Conservation (phyloP, 345 rosid species). For the Chamaenerion angustifolium region DNA sequence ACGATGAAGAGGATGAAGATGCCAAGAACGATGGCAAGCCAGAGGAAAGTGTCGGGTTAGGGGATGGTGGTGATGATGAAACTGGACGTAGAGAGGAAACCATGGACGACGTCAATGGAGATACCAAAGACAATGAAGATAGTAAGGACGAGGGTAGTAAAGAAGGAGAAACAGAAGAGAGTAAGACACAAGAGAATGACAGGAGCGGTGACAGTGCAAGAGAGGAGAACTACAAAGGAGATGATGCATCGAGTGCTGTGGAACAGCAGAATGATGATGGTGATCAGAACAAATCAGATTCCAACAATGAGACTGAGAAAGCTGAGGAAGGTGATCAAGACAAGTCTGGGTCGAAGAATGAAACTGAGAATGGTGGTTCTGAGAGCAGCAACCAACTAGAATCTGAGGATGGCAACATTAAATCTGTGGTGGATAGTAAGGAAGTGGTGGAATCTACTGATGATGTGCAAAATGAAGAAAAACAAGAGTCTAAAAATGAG, state of each 20-base stretch:
- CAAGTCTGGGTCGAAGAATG: not conserved
- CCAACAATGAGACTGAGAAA: not conserved
- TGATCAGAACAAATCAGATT: slow-evolving; percentile 1
- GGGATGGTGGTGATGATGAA: slow-evolving; percentile 17
- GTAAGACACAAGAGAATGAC: slow-evolving; percentile 17
- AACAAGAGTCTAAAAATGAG: slow-evolving; percentile 13
- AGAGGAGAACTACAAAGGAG: slow-evolving; percentile 68
- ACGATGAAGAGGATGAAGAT: slow-evolving; percentile 32
- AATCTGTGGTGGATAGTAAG: not conserved
- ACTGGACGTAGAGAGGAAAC: slow-evolving; percentile 13
- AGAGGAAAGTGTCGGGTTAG: slow-evolving; percentile 17
- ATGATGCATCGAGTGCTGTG: slow-evolving; percentile 74
- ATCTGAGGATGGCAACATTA: not conserved
- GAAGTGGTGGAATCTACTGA: slow-evolving; percentile 5
- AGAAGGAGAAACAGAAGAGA: slow-evolving; percentile 9
- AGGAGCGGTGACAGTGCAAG: slow-evolving; percentile 39
- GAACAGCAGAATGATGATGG: slow-evolving; percentile 23
- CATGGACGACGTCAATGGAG: slow-evolving; percentile 7
- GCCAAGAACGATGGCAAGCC: slow-evolving; percentile 23
- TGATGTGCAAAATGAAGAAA: slow-evolving; percentile 18
- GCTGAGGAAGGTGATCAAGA: not conserved
- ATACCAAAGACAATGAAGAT: slow-evolving; percentile 8
- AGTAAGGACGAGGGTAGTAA: slow-evolving; percentile 3
- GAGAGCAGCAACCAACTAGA: not conserved
- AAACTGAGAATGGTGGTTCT: not conserved